Base-by-base conservation (phyloP, 202 grass and related monocot species). In the Dendrocalamus latiflorus region DNA sequence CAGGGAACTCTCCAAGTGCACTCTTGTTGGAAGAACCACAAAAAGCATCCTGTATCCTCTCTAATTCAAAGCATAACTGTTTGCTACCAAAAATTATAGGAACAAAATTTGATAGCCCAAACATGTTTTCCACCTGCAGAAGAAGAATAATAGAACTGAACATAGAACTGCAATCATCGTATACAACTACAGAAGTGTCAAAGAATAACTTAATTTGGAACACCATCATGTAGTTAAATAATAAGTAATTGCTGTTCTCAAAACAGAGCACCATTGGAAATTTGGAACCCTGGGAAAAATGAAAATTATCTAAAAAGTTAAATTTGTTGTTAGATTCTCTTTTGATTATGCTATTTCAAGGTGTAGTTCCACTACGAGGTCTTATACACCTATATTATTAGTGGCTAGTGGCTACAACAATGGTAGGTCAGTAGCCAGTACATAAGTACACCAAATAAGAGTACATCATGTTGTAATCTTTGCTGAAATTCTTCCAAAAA, bases 101-200 rank as follows among this genome's bases (percentile, higher is more conserved):
- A 47, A 99, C 86, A 86, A 96, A 99, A 81, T 99, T 99, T 80
- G 96, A 99, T 88, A 99, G 80, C 59, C 96, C 96, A 79, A 81
- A 90, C 24, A 90, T 72, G 64, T 99, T 99, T 78, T 99, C 96
- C 4, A 99, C 93, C 96, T 99, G 84, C 61, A 88, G 87, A 81
- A 77, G 4, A 74, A 42, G 86, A 63, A 61, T 6, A 28, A 73
- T 50, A 75, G 38, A 64, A 71, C 30, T 12, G 4, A 83, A 45
- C 33, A 47, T 59, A 49, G 28, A 70, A 57, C 15, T 72, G 30
- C 2, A 8, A 73, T 37, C 47, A 80, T 45, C 15, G 68, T 74
- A 76, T 76, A 74, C 48, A 84, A 55, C 55, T 42, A 55, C 24
- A 71, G 33, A 84, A 62, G 11, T 42, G 36, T 73, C 28, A 34